Evolutionary conservation across 768 basidiomycete species (phyloP), one percentile per base, ranked within the genome.

Genomic region (Dentipellis fragilis): DNA sequence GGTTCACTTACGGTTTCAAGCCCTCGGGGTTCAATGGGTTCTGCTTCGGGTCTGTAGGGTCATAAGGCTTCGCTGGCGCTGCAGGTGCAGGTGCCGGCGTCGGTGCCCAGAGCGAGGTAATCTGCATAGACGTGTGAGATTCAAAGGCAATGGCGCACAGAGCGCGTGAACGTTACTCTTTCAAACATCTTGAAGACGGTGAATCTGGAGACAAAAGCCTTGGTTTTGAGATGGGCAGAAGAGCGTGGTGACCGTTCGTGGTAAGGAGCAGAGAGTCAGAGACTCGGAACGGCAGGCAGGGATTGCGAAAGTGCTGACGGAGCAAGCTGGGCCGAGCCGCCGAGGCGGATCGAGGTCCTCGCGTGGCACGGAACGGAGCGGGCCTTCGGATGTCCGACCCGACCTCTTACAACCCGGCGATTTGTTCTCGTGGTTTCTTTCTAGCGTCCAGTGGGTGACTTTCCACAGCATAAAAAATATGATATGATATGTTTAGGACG

Each of bases 21-120:
- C 93, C 93, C 64, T 93, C 65, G 0, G 95, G 95, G 68, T 98
- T 98, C 55, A 94, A 70, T 9, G 91, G 93, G 67, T 96, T 96
- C 75, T 79, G 72, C 65, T 82, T 84, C 9, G 87, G 87, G 65
- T 89, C 76, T 14, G 86, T 85, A 1, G 86, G 83, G 69, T 89
- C 83, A 58, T 75, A 88, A 4, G 55, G 40, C 37, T 49, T 49
- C 22, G 10, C 48, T 35, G 29, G 48, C 10, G 48, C 48, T 42
- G 50, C 53, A 39, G 78, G 75, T 29, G 29, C 29, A 37, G 63
- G 54, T 11, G 62, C 40, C 8, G 71, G 64, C n/a, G 63, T 12
- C 3, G 71, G 54, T 17, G 68, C 23, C 82, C 81, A 87, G n/a
- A 61, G 55, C 29, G 60, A 55, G 8, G 58, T 61, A 54, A 61